Conservation (phyloP, 2,329 filamentous ascomycete species). For the Xylariaceae sp. region DNA sequence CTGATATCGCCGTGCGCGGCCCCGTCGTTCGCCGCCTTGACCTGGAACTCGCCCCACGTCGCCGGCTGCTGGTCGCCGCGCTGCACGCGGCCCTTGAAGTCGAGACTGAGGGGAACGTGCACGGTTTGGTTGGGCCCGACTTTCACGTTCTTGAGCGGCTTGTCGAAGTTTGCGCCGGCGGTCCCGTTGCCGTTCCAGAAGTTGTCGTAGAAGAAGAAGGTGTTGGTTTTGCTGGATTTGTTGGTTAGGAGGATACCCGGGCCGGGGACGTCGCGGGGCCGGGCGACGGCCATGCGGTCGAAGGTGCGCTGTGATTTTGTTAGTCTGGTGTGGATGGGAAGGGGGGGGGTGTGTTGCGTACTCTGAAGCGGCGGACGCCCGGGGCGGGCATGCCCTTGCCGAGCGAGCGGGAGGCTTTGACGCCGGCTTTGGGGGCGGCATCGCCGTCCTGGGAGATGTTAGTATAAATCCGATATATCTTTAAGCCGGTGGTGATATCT, state of each 20-base stretch:
- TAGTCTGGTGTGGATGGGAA: too few species aligned
- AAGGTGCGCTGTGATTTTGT: too few species aligned
- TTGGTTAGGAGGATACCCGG: conserved; percentile 37
- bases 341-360: too few species aligned
- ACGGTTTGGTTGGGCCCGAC: conserved; percentile 30
- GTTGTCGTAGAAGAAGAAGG: conserved; percentile 39
- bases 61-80: conserved; percentile 34
- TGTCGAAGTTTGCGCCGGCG: conserved; percentile 38
- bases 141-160: conserved; percentile 33
- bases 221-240: conserved; percentile 30
- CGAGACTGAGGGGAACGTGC: conserved; percentile 30
- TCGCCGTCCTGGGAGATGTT: conserved; percentile 17
- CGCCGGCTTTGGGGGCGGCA: conserved; percentile 18
- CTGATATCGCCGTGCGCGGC: conserved; percentile 36
- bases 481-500: conserved; percentile 7
- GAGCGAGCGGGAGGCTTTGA: background rate
- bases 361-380: too few species aligned
- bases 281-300: too few species aligned
- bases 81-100: conserved; percentile 40
- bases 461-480: background rate
- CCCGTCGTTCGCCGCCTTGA: conserved; percentile 34
- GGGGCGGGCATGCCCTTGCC: background rate
- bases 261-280: conserved; percentile 12
- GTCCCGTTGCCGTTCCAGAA: conserved; percentile 38
- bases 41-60: conserved; percentile 39